These are phyloP conservation scores for Xylariaceae sp. DNA, from an alignment of 2,329 filamentous ascomycete genomes.

Conservation along the genomic window DNA sequence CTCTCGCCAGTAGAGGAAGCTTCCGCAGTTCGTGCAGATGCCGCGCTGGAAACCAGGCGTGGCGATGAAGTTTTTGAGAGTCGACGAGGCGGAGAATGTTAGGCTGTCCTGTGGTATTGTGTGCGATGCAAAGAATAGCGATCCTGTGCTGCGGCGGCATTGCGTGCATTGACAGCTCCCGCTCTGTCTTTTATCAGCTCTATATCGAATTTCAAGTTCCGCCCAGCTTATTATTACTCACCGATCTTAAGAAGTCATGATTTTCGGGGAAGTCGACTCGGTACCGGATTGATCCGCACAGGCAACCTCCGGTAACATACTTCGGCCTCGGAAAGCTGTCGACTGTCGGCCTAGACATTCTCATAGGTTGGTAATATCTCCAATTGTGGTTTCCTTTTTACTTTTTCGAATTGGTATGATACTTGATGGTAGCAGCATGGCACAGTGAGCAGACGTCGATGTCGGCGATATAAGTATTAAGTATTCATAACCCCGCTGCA, in stretches of 20 bases:
- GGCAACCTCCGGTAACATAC: not conserved
- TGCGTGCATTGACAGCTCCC: conserved; percentile 62
- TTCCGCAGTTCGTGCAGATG: conserved; percentile 58
- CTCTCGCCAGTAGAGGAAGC: conserved; percentile 53
- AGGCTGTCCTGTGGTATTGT: conserved; percentile 40
- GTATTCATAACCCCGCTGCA: too few species aligned
- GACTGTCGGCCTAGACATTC: conserved; percentile 23
- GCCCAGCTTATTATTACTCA: not conserved
- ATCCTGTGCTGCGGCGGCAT: conserved; percentile 59
- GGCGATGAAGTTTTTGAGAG: conserved; percentile 50
- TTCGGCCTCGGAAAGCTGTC: not conserved
- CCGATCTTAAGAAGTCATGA: not conserved
- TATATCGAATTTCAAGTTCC: not conserved
- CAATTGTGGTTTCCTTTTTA: too few species aligned
- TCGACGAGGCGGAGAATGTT: conserved; percentile 41
- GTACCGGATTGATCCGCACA: not conserved
- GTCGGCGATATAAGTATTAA: too few species aligned
- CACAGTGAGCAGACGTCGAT: too few species aligned
- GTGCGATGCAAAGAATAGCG: conserved; percentile 52
- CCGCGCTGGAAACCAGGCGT: conserved; percentile 49
- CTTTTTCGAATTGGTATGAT: too few species aligned
- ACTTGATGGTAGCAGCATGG: too few species aligned
- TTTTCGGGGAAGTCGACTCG: not conserved
- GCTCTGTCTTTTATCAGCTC: conserved; percentile 40
- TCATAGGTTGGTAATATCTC: too few species aligned